Evolutionary conservation across 495 filamentous ascomycete genomes (phyloP).

Genomic region (Hypoxylon intermedium): DNA sequence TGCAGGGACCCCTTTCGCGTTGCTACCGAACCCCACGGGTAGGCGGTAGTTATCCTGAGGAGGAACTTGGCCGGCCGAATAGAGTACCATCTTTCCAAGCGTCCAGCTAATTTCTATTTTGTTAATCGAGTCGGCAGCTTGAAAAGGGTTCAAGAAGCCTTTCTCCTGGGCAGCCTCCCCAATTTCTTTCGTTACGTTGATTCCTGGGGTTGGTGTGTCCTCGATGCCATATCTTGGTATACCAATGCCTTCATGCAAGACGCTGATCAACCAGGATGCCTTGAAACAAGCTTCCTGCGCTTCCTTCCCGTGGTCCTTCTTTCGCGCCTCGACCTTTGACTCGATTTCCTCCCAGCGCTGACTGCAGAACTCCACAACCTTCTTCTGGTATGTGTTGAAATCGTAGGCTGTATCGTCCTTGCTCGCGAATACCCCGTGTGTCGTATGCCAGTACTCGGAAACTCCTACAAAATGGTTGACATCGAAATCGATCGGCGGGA

Average conservation of each 20-base stretch:
- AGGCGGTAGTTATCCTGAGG: conserved; percentile 61
- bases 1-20: conserved; percentile 66
- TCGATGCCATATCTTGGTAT: conserved; percentile 90
- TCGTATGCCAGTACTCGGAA: conserved; percentile 99
- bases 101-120: conserved; percentile 98
- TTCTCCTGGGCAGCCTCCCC: conserved; percentile 73
- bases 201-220: conserved; percentile 46
- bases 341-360: conserved; percentile 81
- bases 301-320: conserved; percentile 75
- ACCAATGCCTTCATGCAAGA: conserved; percentile 94
- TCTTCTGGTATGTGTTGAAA: conserved; percentile 85
- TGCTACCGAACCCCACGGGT: conserved; percentile 92
- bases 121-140: conserved; percentile 91
- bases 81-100: conserved; percentile 96
- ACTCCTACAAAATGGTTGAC: conserved; percentile 98
- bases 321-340: conserved; percentile 63
- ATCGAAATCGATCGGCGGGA: conserved; percentile 95
- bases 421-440: conserved; percentile 89
- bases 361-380: conserved; percentile 84
- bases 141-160: conserved; percentile 87
- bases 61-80: conserved; percentile 87
- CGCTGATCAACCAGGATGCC: conserved; percentile 94
- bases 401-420: conserved; percentile 82
- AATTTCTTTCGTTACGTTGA: conserved; percentile 80
- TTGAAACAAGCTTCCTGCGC: conserved; percentile 94